Evolutionary conservation across 305 asterid species (phyloP), one percentile per base, ranked within the genome.

Genomic region (Fraxinus baroniana): DNA sequence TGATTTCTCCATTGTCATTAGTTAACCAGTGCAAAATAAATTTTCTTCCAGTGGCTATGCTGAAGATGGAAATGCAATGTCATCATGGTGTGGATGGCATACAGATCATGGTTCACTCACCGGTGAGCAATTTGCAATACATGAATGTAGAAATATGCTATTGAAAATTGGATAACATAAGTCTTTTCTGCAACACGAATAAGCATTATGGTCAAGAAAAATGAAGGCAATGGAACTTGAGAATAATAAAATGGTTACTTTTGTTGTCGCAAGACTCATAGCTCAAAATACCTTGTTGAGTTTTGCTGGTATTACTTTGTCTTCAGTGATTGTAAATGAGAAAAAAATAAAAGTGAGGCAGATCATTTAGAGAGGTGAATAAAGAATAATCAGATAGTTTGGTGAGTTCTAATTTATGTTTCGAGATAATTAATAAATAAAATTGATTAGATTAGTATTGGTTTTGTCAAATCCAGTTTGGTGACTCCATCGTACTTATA

Each of bases 11-110:
- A 64, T 78, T 13, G 30, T 60, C 77, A 30, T 71, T 71, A 2
- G 78, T 72, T 86, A 55, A 83, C 17, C 26, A 55, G 79, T 79
- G 74, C 30, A 82, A 28, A 71, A 78, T 60, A 73, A 82, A 44
- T 79, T 80, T 74, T 55, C 55, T 82, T 79, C 84, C 89, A 89
- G 94, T 83, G 85, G 82, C 79, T 80, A 84, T 64, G 74, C 73
- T 77, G 90, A 84, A 80, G 92, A 89, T 79, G 84, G 80, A 72
- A 89, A 87, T 78, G 79, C 91, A 73, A 85, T 91, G 89, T 91
- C 98, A 78, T 92, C 98, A 36, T 94, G 99, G 99, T 95, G 99
- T 17, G 98, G 99, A 78, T 95, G 99, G 97, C 99, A 95, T 85
- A 95, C 99, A 22, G 99, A 95, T 87, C 99, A 94, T 35, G 97